A percentile compares a stretch with the other conserved stretches of the same genome.
Conservation (phyloP, 2,329 filamentous ascomycete genomes). For the Curvularia verruculosa region DNA sequence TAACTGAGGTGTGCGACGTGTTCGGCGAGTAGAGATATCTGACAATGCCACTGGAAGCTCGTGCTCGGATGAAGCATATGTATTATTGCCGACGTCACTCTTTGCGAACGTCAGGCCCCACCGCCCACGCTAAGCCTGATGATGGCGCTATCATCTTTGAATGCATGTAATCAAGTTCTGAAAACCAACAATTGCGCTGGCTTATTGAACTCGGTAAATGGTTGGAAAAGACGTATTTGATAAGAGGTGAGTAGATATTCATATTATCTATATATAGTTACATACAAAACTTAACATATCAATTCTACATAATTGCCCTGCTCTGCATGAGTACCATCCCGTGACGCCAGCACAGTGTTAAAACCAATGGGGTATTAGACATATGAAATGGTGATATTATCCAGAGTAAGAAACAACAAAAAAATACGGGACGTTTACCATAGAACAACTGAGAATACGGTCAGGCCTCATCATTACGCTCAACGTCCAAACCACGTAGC, state of each 20-base stretch:
- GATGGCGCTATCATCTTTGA: background rate
- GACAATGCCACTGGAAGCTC: conserved; percentile 11
- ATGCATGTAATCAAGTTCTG: background rate
- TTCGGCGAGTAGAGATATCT: background rate
- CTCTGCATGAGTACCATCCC: background rate
- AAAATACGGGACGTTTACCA: background rate
- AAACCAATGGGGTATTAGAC: conserved; percentile 7
- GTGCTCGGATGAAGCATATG: conserved; percentile 24
- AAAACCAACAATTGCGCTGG: background rate
- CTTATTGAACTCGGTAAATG: background rate
- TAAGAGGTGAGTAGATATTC: conserved; percentile 1
- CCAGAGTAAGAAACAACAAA: background rate
- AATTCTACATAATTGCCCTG: background rate
- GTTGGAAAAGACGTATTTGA: background rate
- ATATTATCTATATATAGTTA: background rate
- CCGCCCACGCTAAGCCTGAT: conserved; percentile 14
- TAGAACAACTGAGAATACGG: background rate
- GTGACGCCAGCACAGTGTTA: background rate
- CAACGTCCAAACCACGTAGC: conserved; percentile 66
- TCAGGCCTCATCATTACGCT: conserved; percentile 32
- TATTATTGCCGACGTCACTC: conserved; percentile 34
- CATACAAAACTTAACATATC: background rate
- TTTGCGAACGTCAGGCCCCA: conserved; percentile 14
- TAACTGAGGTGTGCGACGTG: background rate
- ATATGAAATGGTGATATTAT: background rate